Evolutionary conservation across 2,329 filamentous ascomycete genomes (phyloP), one percentile per base, ranked within the genome.

Genomic region (Colletotrichum sp.): DNA sequence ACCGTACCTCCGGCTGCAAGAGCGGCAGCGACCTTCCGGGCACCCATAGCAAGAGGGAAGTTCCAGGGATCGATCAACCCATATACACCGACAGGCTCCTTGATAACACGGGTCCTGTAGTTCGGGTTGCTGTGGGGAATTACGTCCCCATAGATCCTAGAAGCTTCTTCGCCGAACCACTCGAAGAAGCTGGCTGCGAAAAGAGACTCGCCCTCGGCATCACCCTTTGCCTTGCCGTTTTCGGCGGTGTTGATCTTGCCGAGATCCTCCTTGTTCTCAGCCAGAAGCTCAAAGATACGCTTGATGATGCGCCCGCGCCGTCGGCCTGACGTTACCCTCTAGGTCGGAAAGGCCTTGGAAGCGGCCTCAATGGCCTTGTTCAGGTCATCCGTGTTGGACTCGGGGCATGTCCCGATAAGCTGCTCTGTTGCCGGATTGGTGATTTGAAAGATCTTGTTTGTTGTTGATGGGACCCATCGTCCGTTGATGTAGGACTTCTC

Each of bases 1-100:
- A 98, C 94, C 0, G 96, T 98, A 85, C 96, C 98, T 72, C 97
- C 97, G n/a, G 95, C 96, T n/a, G 97, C 97, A 69, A 98, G 88
- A 9, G 94, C 94, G 3, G 94, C 91, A 2, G 90, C 92, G 64
- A 92, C 88, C 82, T 94, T 94, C 73, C 92, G 86, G 5, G 92
- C 93, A 76, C 94, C 90, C 93, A 95, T 95, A 61, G 93, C 93
- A 3, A 92, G 91, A 15, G 93, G 93, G 80, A 97, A 97, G 84
- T 98, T 97, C 95, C 95, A 90, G 82, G 95, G 95, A 11, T 94
- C 95, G 76, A 97, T 95, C 64, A 97, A 85, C 3, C 93, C 95
- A 79, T 93, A 94, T 16, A 97, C 95, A 66, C 95, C 95, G 18
- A 98, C 91, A 1, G 95, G 95, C 83, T 98, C 93, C 84, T 94